Evolutionary conservation across 345 rosid genomes (phyloP).

Genomic region (Euclidium syriacum): DNA sequence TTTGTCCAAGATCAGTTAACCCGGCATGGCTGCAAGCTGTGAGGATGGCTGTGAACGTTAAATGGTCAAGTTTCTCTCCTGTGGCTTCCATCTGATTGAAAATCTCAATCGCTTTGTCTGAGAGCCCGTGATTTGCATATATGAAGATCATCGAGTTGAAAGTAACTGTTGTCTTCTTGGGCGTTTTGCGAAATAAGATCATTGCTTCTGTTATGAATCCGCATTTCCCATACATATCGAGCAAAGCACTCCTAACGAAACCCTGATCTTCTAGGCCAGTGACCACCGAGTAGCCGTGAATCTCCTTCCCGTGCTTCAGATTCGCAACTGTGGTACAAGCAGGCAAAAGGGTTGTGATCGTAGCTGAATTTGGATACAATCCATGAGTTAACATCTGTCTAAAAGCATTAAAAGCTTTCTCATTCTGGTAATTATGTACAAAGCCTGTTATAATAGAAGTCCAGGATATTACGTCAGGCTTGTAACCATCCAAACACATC

Average conservation of each 20-base stretch:
- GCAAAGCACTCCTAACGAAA: slow-evolving; percentile 66
- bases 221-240: slow-evolving; percentile 84
- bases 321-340: slow-evolving; percentile 52
- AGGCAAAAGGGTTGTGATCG: slow-evolving; percentile 68
- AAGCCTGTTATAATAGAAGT: slow-evolving; percentile 73
- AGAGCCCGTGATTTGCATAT: slow-evolving; percentile 70
- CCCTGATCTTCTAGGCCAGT: slow-evolving; percentile 56
- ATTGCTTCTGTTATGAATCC: slow-evolving; percentile 59
- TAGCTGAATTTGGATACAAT: slow-evolving; percentile 51
- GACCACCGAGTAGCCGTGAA: slow-evolving; percentile 63
- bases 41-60: slow-evolving; percentile 74
- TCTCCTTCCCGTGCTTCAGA: slow-evolving; percentile 55
- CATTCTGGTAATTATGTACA: slow-evolving; percentile 54
- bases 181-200: slow-evolving; percentile 46
- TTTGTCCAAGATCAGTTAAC: slow-evolving; percentile 56
- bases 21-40: slow-evolving; percentile 81
- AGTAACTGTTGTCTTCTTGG: slow-evolving; percentile 51
- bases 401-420: slow-evolving; percentile 54
- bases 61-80: slow-evolving; percentile 55
- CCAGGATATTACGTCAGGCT: slow-evolving; percentile 79
- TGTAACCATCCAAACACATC: slow-evolving; percentile 47
- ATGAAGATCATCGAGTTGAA: slow-evolving; percentile 93
- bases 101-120: slow-evolving; percentile 58
- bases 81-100: slow-evolving; percentile 59
- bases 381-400: slow-evolving; percentile 50